Conservation (phyloP, 176 grass and related monocot genomes). For the Aegilops longissima region DNA sequence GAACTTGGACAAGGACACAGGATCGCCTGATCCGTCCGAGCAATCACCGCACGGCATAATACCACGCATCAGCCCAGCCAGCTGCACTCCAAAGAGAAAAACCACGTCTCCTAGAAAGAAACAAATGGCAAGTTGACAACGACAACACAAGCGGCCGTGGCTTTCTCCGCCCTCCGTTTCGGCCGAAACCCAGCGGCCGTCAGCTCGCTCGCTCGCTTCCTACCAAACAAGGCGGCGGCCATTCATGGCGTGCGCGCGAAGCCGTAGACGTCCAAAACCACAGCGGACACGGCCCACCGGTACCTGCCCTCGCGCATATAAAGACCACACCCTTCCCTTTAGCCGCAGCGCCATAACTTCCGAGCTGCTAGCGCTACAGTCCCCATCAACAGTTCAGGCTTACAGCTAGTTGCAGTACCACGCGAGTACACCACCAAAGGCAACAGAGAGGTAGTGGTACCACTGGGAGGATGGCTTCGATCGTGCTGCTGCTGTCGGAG, state of each 20-base stretch:
- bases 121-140: not conserved
- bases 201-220: not conserved
- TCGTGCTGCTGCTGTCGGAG: slow-evolving; percentile 49
- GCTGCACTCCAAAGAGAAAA: not conserved
- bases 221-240: slow-evolving; percentile 17
- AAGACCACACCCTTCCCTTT: not conserved
- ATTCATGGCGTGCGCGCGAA: not conserved
- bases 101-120: too few relatives aligned
- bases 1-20: not conserved
- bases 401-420: not conserved
- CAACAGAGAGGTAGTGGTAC: too few relatives aligned
- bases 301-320: not conserved
- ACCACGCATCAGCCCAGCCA: not conserved
- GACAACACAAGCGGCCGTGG: not conserved
- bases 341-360: not conserved
- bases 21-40: not conserved
- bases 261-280: slow-evolving; percentile 14
- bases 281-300: not conserved
- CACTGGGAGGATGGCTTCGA: slow-evolving; percentile 40
- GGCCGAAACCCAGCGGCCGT: slow-evolving; percentile 13
- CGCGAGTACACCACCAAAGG: not conserved
- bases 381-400: not conserved
- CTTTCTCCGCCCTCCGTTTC: not conserved
- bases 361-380: not conserved
- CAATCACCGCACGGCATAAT: too few relatives aligned